Percentiles rank a stretch among this genome's conserved stretches.
phyloP scores from a whole-genome alignment of 2,329 filamentous ascomycete species.

The Pseudocercospora musae region DNA sequence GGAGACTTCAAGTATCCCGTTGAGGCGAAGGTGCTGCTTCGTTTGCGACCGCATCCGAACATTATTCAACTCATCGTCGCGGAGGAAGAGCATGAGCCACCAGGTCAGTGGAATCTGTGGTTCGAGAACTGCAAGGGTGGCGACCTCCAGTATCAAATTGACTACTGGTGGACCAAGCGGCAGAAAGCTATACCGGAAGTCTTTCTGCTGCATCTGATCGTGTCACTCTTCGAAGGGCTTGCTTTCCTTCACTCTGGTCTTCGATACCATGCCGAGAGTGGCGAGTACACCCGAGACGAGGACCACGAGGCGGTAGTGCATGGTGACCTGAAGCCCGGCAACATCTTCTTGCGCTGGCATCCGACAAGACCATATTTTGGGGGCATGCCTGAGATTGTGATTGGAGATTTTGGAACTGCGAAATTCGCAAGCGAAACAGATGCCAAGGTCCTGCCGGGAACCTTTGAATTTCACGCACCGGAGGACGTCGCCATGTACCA shows the following conservation, averaged over 20 bases:
- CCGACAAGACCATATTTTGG: neutral
- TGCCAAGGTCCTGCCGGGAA: slow-evolving; percentile 5
- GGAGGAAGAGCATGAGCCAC: neutral
- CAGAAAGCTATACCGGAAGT: neutral
- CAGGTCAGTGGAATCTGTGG: slow-evolving; percentile 1
- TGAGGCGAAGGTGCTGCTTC: neutral
- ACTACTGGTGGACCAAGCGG: neutral
- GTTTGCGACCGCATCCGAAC: slow-evolving; percentile 3
- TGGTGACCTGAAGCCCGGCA: neutral
- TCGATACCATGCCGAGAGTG: neutral
- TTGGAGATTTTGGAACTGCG: slow-evolving; percentile 21
- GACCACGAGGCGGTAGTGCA: neutral
- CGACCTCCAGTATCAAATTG: slow-evolving; percentile 12
- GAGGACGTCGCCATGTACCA: slow-evolving; percentile 8
- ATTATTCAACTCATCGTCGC: slow-evolving; percentile 1
- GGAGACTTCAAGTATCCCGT: neutral
- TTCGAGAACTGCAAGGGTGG: slow-evolving; percentile 12
- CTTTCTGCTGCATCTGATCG: neutral
- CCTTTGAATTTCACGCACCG: slow-evolving; percentile 4
- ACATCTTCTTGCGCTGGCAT: neutral
- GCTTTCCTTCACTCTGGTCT: neutral
- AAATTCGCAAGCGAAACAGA: neutral
- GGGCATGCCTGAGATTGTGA: slow-evolving; percentile 18
- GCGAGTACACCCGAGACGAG: neutral
- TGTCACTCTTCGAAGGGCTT: neutral